These are phyloP conservation scores for Gypsophila paniculata DNA, from an alignment of 179 eudicot genomes.

Conservation along the genomic window DNA sequence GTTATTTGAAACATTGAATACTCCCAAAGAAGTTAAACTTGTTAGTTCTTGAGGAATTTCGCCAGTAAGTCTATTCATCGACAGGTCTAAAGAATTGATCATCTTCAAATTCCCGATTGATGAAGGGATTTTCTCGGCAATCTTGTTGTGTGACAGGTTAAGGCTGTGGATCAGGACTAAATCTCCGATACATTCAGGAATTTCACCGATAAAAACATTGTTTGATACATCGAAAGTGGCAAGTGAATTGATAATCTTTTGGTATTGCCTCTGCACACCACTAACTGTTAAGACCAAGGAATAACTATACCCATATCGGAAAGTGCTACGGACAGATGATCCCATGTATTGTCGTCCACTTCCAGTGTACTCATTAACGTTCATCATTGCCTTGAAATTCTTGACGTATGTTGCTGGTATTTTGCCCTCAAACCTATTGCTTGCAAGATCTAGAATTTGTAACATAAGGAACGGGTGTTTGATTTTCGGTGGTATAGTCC, in stretches of 20 bases:
- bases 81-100: no score
- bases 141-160: no score
- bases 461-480: constrained; percentile 8
- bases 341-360: constrained; percentile 14
- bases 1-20: no score
- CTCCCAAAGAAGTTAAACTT: no score
- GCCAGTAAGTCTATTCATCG: constrained; percentile 26
- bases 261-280: constrained; percentile 7
- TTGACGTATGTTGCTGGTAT: constrained; percentile 9
- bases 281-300: neutral
- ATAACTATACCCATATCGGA: neutral
- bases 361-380: neutral
- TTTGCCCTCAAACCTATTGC: constrained; percentile 10
- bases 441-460: constrained; percentile 19
- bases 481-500: neutral
- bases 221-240: constrained; percentile 24
- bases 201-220: constrained; percentile 24
- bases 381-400: constrained; percentile 23
- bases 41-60: constrained; percentile 21
- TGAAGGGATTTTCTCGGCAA: no score
- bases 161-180: constrained; percentile 17
- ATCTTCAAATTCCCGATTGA: no score
- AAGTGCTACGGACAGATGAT: neutral
- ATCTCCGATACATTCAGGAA: constrained; percentile 20
- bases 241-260: constrained; percentile 10